Conservation (phyloP, 1,139 yeast species). For the Yarrowia galli region DNA sequence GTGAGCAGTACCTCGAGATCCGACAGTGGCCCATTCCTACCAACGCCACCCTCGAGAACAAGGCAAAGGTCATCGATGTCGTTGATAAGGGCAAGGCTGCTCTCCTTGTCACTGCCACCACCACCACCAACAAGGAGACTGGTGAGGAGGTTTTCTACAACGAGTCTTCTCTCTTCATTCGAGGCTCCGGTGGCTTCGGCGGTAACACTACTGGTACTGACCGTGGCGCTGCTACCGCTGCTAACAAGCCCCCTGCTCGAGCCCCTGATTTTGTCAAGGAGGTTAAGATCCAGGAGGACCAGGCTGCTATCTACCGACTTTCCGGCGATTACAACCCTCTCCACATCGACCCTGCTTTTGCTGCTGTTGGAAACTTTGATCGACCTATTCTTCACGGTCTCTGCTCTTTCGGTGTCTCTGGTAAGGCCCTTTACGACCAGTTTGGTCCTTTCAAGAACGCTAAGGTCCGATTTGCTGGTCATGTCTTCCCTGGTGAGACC, state of each 20-base stretch:
- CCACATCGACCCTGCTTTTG: conserved; percentile 92
- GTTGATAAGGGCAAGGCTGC: conserved; percentile 91
- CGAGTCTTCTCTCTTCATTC: conserved; percentile 84
- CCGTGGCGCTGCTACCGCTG: conserved; percentile 65
- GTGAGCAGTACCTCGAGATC: conserved; percentile 90
- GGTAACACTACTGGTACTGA: conserved; percentile 63
- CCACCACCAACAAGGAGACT: conserved; percentile 71
- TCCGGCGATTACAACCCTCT: conserved; percentile 96
- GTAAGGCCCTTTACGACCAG: conserved; percentile 76
- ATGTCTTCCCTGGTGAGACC: conserved; percentile 97
- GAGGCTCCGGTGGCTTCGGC: conserved; percentile 71
- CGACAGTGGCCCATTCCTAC: conserved; percentile 83
- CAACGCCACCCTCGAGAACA: conserved; percentile 62
- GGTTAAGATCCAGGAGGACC: conserved; percentile 70
- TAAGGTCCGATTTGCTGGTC: conserved; percentile 89
- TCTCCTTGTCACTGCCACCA: conserved; percentile 75
- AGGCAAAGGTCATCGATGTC: conserved; percentile 71
- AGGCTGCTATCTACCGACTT: conserved; percentile 88
- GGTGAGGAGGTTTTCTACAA: conserved; percentile 78
- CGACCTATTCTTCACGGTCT: conserved; percentile 93
- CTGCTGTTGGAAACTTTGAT: conserved; percentile 86
- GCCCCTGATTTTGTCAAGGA: conserved; percentile 72
- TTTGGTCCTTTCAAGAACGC: conserved; percentile 85
- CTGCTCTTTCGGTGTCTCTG: conserved; percentile 84
- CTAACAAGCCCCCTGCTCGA: conserved; percentile 68